Percentiles rank a stretch among this genome's conserved stretches.
Evolutionary conservation across 805 yeast species (phyloP).

Genomic region (Candida khao-thaluensis): DNA sequence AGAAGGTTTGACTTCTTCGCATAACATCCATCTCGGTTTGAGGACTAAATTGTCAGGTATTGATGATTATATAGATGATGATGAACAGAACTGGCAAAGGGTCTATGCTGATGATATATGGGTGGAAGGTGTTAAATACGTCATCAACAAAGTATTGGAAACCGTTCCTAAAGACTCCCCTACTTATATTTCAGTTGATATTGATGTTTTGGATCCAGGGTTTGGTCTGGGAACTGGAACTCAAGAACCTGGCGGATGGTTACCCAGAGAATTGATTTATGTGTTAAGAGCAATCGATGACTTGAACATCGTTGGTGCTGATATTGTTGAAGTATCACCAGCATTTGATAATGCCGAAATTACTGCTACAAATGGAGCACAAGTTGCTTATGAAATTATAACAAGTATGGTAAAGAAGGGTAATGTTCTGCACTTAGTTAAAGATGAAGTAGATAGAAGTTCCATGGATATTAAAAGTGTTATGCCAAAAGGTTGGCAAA

Average conservation of each 20-base stretch:
- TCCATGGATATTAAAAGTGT: conserved; percentile 1
- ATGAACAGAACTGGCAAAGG: conserved; percentile 64
- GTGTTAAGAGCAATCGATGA: conserved; percentile 45
- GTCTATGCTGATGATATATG: conserved; percentile 74
- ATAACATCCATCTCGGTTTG: conserved; percentile 73
- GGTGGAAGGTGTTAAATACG: conserved; percentile 59
- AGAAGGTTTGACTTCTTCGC: conserved; percentile 60
- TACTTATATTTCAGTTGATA: conserved; percentile 76
- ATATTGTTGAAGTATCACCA: conserved; percentile 61
- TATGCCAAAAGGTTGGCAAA: neutral
- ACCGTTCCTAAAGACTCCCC: conserved; percentile 64
- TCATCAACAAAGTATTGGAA: conserved; percentile 50
- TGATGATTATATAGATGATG: conserved; percentile 66
- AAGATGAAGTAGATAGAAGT: conserved; percentile 8
- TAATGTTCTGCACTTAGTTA: conserved; percentile 11
- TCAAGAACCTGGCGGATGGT: conserved; percentile 58
- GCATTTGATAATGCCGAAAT: conserved; percentile 63
- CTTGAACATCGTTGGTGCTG: conserved; percentile 53
- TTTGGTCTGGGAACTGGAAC: conserved; percentile 61
- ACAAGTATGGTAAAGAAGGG: conserved; percentile 73
- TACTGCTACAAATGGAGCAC: conserved; percentile 69
- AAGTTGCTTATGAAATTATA: conserved; percentile 65
- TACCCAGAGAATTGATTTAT: conserved; percentile 53
- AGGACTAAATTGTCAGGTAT: conserved; percentile 70
- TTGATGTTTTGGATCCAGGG: conserved; percentile 61